Evolutionary conservation across 257 asterid species (phyloP).

Genomic region (Penstemon newberryi): DNA sequence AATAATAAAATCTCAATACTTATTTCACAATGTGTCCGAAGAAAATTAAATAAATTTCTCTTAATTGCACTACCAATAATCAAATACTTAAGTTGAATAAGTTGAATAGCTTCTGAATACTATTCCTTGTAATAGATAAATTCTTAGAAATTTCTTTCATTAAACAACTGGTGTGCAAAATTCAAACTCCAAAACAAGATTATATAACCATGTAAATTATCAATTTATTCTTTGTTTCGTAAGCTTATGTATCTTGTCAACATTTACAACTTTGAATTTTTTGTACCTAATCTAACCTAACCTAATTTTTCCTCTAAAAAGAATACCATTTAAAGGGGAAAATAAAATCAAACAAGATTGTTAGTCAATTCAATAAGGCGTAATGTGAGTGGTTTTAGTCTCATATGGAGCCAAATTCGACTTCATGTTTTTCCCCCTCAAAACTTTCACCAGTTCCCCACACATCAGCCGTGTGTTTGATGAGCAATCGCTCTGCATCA

Average conservation of each 20-base stretch:
- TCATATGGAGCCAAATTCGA: conserved; percentile 86
- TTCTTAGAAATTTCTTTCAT: too few relatives aligned
- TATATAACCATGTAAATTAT: not conserved
- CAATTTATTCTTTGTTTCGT: not conserved
- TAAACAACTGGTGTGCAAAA: too few relatives aligned
- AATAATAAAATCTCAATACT: too few relatives aligned
- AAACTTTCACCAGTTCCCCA: conserved; percentile 76
- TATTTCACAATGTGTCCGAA: too few relatives aligned
- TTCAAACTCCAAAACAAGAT: not conserved
- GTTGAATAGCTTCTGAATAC: too few relatives aligned
- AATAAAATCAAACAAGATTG: conserved; percentile 5
- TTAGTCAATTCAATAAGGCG: conserved; percentile 57
- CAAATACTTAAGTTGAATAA: too few relatives aligned
- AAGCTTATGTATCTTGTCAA: conserved; percentile 20
- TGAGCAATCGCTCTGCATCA: conserved; percentile 83
- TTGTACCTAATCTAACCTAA: conserved; percentile 5
- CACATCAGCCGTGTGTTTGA: conserved; percentile 62
- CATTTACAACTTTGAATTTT: conserved; percentile 35
- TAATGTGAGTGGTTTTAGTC: conserved; percentile 77
- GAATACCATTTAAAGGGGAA: not conserved
- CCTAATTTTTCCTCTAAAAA: conserved; percentile 14
- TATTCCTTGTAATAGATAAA: too few relatives aligned
- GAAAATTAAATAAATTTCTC: too few relatives aligned
- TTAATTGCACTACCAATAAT: too few relatives aligned
- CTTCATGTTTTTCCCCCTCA: conserved; percentile 57